Conservation (phyloP, 495 filamentous ascomycete species). For the Penicillium waksmanii region DNA sequence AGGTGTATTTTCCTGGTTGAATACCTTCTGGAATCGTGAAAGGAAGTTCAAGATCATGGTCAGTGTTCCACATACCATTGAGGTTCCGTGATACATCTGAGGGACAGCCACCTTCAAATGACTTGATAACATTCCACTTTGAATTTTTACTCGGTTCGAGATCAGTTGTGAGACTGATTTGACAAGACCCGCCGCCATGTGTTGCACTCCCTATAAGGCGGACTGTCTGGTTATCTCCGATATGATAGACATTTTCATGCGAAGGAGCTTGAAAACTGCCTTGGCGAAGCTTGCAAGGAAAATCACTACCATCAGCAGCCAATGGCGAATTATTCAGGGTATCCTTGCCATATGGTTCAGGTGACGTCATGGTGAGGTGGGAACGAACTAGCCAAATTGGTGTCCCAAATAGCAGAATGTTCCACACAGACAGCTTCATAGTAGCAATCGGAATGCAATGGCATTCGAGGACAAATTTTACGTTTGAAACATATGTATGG, state of each 20-base stretch:
- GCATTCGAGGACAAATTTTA: no score
- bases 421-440: no score
- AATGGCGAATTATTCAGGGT: slow-evolving; percentile 63
- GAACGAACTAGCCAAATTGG: neutral
- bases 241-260: slow-evolving; percentile 28
- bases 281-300: slow-evolving; percentile 66
- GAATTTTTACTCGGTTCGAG: slow-evolving; percentile 51
- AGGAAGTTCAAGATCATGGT: slow-evolving; percentile 30
- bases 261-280: slow-evolving; percentile 19
- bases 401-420: no score
- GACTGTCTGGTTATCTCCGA: slow-evolving; percentile 30
- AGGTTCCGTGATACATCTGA: slow-evolving; percentile 45
- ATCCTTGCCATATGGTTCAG: slow-evolving; percentile 60
- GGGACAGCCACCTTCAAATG: slow-evolving; percentile 74
- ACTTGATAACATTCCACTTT: slow-evolving; percentile 76
- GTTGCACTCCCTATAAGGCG: slow-evolving; percentile 52
- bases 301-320: slow-evolving; percentile 59
- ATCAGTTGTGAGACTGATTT: slow-evolving; percentile 77
- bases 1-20: slow-evolving; percentile 54
- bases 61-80: slow-evolving; percentile 10
- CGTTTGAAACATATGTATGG: no score
- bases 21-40: slow-evolving; percentile 48
- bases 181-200: slow-evolving; percentile 86
- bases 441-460: no score
- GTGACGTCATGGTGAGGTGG: slow-evolving; percentile 72